Percentiles rank a stretch among this genome's conserved stretches.
These are phyloP conservation scores for Penicillium sp. DNA, from an alignment of 2,329 filamentous ascomycete genomes.

Conservation along the genomic window DNA sequence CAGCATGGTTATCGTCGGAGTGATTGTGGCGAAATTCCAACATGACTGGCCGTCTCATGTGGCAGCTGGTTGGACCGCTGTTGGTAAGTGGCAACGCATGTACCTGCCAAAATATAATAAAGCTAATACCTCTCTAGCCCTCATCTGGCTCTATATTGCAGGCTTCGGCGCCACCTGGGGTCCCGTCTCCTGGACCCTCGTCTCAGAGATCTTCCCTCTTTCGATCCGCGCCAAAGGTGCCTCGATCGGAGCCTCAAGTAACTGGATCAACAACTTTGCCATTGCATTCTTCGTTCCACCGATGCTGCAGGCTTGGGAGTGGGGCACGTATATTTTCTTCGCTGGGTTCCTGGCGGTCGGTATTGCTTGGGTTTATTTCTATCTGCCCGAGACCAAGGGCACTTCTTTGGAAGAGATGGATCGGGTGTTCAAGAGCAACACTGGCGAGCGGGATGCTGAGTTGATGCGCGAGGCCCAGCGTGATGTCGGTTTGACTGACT, in stretches of 20 bases:
- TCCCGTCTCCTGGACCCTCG: conserved; percentile 29
- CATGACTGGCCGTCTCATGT: conserved; percentile 29
- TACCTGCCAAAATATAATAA: background rate
- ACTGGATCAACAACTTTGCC: conserved; percentile 34
- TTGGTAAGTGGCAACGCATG: conserved; percentile 17
- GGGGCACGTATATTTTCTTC: conserved; percentile 33
- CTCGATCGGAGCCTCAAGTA: conserved; percentile 29
- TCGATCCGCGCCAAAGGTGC: conserved; percentile 31
- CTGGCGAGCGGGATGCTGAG: conserved; percentile 27
- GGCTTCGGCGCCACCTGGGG: conserved; percentile 30
- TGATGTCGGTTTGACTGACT: conserved; percentile 25
- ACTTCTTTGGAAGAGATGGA: conserved; percentile 57
- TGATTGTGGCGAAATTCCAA: conserved; percentile 29
- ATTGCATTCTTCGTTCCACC: conserved; percentile 31
- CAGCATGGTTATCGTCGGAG: conserved; percentile 28
- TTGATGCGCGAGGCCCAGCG: conserved; percentile 25
- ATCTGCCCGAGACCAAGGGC: conserved; percentile 60
- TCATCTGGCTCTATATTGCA: conserved; percentile 30
- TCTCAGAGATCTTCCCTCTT: conserved; percentile 31
- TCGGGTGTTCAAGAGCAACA: conserved; percentile 33
- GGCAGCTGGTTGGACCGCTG: conserved; percentile 29
- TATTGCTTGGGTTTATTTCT: conserved; percentile 30
- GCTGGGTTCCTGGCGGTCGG: conserved; percentile 25
- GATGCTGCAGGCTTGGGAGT: conserved; percentile 27
- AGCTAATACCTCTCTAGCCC: conserved; percentile 11